Evolutionary conservation across 2,329 filamentous ascomycete species (phyloP).

Genomic region (Tolypocladium guangdongense): DNA sequence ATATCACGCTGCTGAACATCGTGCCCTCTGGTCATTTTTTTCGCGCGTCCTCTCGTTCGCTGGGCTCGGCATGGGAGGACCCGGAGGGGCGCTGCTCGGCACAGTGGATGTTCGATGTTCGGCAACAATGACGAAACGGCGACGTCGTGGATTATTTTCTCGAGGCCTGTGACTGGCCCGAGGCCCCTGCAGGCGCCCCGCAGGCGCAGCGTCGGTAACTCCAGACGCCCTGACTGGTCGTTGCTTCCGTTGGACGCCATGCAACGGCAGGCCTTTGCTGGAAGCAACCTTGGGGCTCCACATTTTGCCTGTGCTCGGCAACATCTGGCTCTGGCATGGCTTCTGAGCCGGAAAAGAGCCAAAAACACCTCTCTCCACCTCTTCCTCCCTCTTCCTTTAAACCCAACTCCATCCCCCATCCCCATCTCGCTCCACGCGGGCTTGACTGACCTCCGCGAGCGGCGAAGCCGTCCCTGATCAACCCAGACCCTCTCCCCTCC

Average conservation of each 20-base stretch:
- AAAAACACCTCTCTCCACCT: constrained; percentile 17
- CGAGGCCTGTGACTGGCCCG: constrained; percentile 12
- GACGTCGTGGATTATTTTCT: constrained; percentile 13
- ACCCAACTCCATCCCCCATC: constrained; percentile 8
- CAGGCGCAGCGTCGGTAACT: background rate
- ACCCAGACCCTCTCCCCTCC: constrained; percentile 15
- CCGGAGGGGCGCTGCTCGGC: background rate
- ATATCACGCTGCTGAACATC: background rate
- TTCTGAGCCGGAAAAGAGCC: constrained; percentile 4
- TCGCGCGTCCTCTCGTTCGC: constrained; percentile 1
- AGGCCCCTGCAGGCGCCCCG: background rate
- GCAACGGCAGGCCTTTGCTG: background rate
- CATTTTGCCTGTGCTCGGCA: constrained; percentile 7
- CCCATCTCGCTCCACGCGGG: constrained; percentile 3
- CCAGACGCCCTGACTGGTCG: background rate
- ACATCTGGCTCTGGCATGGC: constrained; percentile 7
- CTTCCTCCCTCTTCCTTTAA: constrained; percentile 6
- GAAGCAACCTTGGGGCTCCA: constrained; percentile 1
- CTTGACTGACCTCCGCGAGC: constrained; percentile 10
- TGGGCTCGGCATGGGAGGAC: background rate
- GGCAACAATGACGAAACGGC: constrained; percentile 8
- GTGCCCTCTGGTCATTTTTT: constrained; percentile 3
- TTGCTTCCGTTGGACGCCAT: background rate
- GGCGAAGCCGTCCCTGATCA: constrained; percentile 8
- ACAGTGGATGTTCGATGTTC: constrained; percentile 3